Evolutionary conservation across 2,329 filamentous ascomycete genomes (phyloP).

Genomic region (Phaeosphaeria sp.): DNA sequence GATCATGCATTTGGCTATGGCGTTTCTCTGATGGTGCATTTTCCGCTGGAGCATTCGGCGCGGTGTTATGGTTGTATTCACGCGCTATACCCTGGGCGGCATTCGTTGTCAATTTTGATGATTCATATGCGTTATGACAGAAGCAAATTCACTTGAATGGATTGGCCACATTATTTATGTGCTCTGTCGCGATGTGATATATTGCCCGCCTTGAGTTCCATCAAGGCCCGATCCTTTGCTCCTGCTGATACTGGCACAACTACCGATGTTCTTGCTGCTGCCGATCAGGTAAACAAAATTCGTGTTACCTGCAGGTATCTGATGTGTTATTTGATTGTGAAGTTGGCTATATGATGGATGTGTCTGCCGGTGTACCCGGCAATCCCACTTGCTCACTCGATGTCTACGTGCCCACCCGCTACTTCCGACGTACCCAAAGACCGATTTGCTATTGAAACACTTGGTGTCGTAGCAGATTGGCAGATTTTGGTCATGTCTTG

Average conservation of each 20-base stretch:
- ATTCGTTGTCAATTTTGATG: conserved; percentile 1
- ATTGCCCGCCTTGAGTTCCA: background rate
- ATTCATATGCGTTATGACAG: background rate
- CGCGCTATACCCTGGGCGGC: conserved; percentile 5
- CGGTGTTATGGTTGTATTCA: background rate
- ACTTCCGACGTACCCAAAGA: background rate
- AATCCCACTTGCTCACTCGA: background rate
- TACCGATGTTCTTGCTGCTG: no score
- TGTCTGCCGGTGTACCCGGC: background rate
- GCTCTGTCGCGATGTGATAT: background rate
- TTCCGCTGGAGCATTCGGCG: background rate
- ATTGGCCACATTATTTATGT: background rate
- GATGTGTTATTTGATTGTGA: no score
- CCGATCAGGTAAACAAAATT: no score
- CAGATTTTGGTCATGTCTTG: no score
- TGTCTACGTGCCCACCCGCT: background rate
- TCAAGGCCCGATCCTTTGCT: background rate
- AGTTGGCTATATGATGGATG: background rate
- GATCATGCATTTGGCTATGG: background rate
- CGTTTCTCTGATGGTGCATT: background rate
- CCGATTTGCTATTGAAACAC: background rate
- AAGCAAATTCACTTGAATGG: background rate
- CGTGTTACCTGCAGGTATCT: no score
- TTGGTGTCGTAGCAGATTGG: no score
- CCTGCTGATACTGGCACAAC: no score